Evolutionary conservation across 129 eudicot genomes (phyloP), one percentile per base, ranked within the genome.

Genomic region (Tagetes patula): DNA sequence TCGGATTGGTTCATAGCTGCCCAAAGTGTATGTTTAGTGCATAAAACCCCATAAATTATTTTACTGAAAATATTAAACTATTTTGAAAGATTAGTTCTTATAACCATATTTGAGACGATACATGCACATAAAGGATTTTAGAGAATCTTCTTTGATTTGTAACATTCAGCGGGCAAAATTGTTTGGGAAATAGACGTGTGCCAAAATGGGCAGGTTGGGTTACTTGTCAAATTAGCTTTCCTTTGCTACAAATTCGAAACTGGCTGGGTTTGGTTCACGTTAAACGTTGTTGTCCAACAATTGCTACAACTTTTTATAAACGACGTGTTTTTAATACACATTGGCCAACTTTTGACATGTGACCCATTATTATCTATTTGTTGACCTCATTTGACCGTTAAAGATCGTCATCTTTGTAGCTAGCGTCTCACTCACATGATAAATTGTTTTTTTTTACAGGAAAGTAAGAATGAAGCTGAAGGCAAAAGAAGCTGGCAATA

Each of bases 401-500:
- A 3, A n/a, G 59, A 33, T 14, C 27, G 27, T 20, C 27, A 20
- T 20, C 27, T 20, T 20, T 20, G 27, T 20, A 20, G 27, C 27
- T 20, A 20, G 27, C 27, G 27, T 20, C 27, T 53, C 60, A 20
- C 3, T 49, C 62, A 58, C 5, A 6, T 37, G 66, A 34, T 11
- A 60, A 12, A n/a, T 2, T 20, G 27, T 12, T 11, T 34, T 27
- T 36, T 11, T 59, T 59, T 32, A 76, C 96, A 94, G 96, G 99
- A 95, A 82, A 77, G 88, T 65, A 95, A 82, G 84, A 59, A 70
- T n/a, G 88, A 86, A 48, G 14, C 61, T 32, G 81, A 87, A 71
- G 67, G 79, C 79, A 83, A 67, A 75, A 85, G 84, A 75, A 86
- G 82, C 74, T 95, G 97, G 99, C 88, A 91, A 50, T 85, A 88